phyloP scores from a whole-genome alignment of 306 rosid species.

The Trichosanthes truncata region DNA sequence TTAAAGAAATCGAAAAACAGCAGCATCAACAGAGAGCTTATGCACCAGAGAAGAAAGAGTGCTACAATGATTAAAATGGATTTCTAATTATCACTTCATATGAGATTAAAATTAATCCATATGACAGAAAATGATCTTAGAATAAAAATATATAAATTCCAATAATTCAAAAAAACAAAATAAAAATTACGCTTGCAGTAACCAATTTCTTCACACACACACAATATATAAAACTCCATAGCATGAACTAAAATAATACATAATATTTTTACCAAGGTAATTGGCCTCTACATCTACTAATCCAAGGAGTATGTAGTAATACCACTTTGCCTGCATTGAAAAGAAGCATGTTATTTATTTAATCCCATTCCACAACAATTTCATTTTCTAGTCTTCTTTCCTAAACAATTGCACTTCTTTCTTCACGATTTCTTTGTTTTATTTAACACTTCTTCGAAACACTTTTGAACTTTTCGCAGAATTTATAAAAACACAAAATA shows the following conservation, averaged over 20 bases:
- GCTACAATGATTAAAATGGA: background rate
- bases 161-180: background rate
- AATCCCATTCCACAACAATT: background rate
- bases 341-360: background rate
- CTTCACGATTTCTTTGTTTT: background rate
- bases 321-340: constrained; percentile 78
- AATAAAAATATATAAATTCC: background rate
- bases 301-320: constrained; percentile 69
- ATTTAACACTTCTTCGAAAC: background rate
- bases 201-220: background rate
- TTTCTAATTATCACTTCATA: background rate
- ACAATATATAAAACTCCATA: background rate
- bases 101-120: background rate
- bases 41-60: background rate
- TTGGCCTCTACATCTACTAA: constrained; percentile 92
- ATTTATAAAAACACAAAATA: background rate
- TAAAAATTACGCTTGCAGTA: background rate
- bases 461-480: background rate
- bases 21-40: background rate
- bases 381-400: background rate
- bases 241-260: background rate
- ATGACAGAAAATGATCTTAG: background rate
- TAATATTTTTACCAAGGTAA: constrained; percentile 58
- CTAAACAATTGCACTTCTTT: no score
- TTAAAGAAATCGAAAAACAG: background rate